Base-by-base conservation (phyloP, 805 yeast genomes). In the Alloascoidea africana region DNA sequence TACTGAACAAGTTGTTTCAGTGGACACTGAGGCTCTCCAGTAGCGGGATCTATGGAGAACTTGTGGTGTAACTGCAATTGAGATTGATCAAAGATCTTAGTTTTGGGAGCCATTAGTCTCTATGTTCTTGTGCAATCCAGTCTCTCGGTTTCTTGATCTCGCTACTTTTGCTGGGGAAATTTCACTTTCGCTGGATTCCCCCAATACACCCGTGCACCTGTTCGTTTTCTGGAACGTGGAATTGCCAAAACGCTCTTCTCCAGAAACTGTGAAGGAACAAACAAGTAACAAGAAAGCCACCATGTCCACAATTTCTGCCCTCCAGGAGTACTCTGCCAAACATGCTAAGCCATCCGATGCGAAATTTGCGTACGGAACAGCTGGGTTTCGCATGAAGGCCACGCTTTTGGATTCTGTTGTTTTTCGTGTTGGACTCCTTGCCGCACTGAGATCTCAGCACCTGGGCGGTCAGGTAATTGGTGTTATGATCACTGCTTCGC, bases 401-500 rank as follows among this genome's bases (percentile, higher is more conserved):
- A 52, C 58, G 15, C 56, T 66, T 14, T 60, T 89, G 45, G 94
- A 84, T 52, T 76, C 85, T 14, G 89, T 87, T 19, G 80, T 84
- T 56, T 83, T 73, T 55, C 68, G 89, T 4, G 85, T 81, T 14
- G 95, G 96, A 2, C 62, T 86, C 14, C 54, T 87, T 17, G 96
- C 98, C 0, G 62, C 76, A 1, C 60, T 91, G 44, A 67, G 98
- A 50, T 86, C 96, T n/a, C 68, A 77, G 41, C 66, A 62, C 42
- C 59, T 81, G 19, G 59, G 61, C 1, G 83, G 89, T 1, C 63
- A 78, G 47, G 70, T 80, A 5, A 70, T 87, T 18, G 98, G 98
- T n/a, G 78, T 87, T 8, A 89, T 91, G 96, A 77, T 91, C 50
- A 91, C 96, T 1, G 96, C 96, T 0, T 81, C 94, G 0, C 96